Evolutionary conservation across 352 stramenopile genomes (phyloP).

Genomic region (Lagenidium sp.): DNA sequence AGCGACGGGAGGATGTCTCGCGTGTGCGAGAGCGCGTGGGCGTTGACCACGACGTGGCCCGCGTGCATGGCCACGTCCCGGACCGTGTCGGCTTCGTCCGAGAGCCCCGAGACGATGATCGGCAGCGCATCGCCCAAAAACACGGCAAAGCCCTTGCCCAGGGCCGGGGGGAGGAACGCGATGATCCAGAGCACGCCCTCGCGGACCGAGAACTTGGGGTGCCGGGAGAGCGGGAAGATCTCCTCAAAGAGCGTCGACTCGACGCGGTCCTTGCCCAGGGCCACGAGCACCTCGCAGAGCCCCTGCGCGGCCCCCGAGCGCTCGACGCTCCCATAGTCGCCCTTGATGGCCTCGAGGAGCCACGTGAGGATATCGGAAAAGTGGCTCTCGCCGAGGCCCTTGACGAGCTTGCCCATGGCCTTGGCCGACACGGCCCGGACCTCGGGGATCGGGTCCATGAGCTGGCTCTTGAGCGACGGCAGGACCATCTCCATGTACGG

Average conservation of each 20-base stretch:
- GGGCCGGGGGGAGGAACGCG: constrained; percentile 95
- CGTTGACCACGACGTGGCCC: constrained; percentile 97
- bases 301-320: constrained; percentile 97
- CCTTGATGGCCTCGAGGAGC: constrained; percentile 95
- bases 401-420: constrained; percentile 92
- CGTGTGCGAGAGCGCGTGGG: constrained; percentile 94
- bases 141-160: constrained; percentile 90
- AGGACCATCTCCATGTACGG: constrained; percentile 98
- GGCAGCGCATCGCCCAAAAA: constrained; percentile 94
- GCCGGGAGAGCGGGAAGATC: constrained; percentile 92
- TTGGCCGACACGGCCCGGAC: constrained; percentile 93
- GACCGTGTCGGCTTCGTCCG: constrained; percentile 97
- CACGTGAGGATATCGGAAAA: constrained; percentile 95
- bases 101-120: constrained; percentile 95
- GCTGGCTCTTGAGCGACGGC: constrained; percentile 91
- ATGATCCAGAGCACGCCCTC: constrained; percentile 99
- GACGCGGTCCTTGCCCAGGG: constrained; percentile 71
- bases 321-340: constrained; percentile 93
- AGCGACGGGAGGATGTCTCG: constrained; percentile 97
- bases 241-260: constrained; percentile 83
- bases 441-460: constrained; percentile 92
- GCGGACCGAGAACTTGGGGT: constrained; percentile 92
- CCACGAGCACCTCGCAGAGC: constrained; percentile 94
- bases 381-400: constrained; percentile 93
- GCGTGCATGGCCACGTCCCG: constrained; percentile 96